Conservation (phyloP, 495 filamentous ascomycete genomes). For the Aspergillus heteromorphus region DNA sequence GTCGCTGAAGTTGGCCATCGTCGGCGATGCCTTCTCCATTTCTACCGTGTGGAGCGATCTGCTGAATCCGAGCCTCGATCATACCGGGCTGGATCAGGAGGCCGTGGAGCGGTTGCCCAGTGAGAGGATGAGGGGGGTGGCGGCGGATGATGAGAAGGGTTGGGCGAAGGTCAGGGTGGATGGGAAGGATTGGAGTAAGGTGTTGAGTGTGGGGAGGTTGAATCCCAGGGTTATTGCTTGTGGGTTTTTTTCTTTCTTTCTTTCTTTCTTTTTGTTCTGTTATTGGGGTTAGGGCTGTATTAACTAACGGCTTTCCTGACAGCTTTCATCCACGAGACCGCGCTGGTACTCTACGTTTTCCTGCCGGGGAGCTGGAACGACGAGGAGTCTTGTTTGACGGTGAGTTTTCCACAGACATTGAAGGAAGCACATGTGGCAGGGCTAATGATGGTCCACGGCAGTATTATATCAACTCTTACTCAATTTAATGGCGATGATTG, state of each 20-base stretch:
- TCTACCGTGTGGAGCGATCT: constrained; percentile 76
- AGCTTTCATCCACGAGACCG: constrained; percentile 70
- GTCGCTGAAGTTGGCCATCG: constrained; percentile 66
- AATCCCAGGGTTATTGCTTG: constrained; percentile 91
- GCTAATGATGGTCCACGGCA: constrained; percentile 18
- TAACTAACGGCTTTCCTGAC: constrained; percentile 2
- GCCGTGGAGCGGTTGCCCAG: constrained; percentile 66
- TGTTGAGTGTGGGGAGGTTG: constrained; percentile 81
- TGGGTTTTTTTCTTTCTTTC: constrained; percentile 24
- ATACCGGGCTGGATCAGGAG: constrained; percentile 58
- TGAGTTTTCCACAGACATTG: constrained; percentile 32
- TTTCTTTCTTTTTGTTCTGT: background rate
- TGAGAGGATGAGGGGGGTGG: constrained; percentile 55
- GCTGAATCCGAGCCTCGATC: constrained; percentile 78
- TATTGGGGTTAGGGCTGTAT: background rate
- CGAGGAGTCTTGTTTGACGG: constrained; percentile 77
- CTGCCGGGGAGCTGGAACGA: constrained; percentile 64
- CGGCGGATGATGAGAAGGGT: constrained; percentile 52
- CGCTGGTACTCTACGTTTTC: constrained; percentile 89
- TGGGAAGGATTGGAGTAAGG: constrained; percentile 83
- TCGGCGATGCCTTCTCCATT: constrained; percentile 75
- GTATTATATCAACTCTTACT: constrained; percentile 60
- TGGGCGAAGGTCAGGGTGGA: constrained; percentile 89
- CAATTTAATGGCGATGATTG: constrained; percentile 8
- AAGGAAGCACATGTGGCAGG: background rate